These are phyloP conservation scores for Angophora floribunda DNA, from an alignment of 345 rosid species.

Conservation along the genomic window DNA sequence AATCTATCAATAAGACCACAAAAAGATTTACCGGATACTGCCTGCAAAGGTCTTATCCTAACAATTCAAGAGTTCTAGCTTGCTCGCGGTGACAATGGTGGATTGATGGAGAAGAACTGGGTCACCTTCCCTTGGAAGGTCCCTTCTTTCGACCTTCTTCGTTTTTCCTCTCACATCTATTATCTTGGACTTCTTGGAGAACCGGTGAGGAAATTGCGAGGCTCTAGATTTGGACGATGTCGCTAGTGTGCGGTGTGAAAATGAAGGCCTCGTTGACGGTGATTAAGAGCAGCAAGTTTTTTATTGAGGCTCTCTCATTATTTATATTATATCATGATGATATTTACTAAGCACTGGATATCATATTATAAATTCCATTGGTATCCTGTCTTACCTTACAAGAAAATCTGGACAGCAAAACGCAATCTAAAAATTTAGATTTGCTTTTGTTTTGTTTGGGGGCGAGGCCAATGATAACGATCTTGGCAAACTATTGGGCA, in stretches of 20 bases:
- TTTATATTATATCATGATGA: background rate
- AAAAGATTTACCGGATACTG: background rate
- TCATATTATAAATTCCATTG: background rate
- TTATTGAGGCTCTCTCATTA: background rate
- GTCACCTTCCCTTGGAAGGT: background rate
- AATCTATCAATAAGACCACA: background rate
- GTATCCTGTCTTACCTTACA: fast-evolving
- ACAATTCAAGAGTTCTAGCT: background rate
- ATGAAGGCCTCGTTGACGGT: background rate
- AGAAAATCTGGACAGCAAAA: fast-evolving
- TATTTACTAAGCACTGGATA: background rate
- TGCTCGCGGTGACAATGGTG: background rate
- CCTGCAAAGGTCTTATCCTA: background rate
- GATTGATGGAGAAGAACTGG: background rate
- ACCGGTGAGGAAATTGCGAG: too few species aligned
- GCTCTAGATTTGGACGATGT: too few species aligned
- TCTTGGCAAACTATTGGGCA: background rate
- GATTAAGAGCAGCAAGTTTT: background rate
- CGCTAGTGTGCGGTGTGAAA: too few species aligned
- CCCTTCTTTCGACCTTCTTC: background rate
- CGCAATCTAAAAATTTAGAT: background rate
- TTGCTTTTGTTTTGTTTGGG: too few species aligned
- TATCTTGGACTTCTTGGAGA: background rate
- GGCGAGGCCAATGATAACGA: background rate
- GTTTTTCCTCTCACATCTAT: background rate